These are phyloP conservation scores for Neophaeococcomyces aloes DNA, from an alignment of 2,329 filamentous ascomycete species.

Conservation along the genomic window DNA sequence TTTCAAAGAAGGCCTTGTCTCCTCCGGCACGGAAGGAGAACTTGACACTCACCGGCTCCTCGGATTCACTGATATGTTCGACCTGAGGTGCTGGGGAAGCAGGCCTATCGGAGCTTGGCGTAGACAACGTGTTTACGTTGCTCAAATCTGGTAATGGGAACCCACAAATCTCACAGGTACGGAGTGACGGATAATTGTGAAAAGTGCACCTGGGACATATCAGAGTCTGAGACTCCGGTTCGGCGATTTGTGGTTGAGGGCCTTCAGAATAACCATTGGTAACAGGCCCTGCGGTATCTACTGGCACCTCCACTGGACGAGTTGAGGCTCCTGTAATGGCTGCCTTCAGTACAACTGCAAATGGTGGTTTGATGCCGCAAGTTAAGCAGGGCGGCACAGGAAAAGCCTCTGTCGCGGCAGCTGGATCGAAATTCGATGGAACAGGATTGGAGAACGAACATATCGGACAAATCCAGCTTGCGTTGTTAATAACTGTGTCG, in stretches of 20 bases:
- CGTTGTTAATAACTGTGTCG: constrained; percentile 30
- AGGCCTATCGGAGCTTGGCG: constrained; percentile 36
- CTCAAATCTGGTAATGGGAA: constrained; percentile 46
- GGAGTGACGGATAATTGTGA: constrained; percentile 76
- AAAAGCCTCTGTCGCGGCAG: constrained; percentile 66
- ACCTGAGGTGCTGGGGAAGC: constrained; percentile 72
- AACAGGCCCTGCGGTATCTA: not conserved
- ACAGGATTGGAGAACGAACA: constrained; percentile 91
- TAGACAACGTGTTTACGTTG: constrained; percentile 37
- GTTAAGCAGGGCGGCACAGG: constrained; percentile 77
- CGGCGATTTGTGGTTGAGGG: constrained; percentile 7
- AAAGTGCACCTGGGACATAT: constrained; percentile 87
- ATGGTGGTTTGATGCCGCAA: constrained; percentile 84
- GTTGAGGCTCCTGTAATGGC: constrained; percentile 47
- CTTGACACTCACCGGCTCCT: constrained; percentile 65
- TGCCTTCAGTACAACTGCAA: constrained; percentile 75
- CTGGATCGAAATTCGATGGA: constrained; percentile 84
- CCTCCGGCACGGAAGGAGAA: constrained; percentile 74
- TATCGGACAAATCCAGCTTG: constrained; percentile 92
- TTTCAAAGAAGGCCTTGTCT: constrained; percentile 80
- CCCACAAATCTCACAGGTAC: constrained; percentile 83
- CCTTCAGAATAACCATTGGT: not conserved
- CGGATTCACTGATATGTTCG: constrained; percentile 33
- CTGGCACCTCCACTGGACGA: constrained; percentile 1
- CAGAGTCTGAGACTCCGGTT: constrained; percentile 22